Percentiles rank a stretch among this genome's conserved stretches.
These are phyloP conservation scores for Tulasnella sp. DNA, from an alignment of 768 basidiomycete genomes.

Conservation along the genomic window DNA sequence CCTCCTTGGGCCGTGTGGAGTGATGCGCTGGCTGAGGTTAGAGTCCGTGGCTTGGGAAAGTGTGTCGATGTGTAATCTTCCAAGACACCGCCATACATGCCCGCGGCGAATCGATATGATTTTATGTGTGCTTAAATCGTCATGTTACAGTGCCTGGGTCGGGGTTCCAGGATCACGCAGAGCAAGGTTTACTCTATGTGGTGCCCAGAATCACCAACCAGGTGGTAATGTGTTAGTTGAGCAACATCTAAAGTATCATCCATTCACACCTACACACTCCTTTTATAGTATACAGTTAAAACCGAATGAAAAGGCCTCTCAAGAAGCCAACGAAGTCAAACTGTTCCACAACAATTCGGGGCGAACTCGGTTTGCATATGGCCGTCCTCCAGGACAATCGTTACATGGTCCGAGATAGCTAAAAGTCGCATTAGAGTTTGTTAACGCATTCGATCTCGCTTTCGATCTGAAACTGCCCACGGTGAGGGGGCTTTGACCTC, in stretches of 20 bases:
- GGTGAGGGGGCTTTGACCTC: too few species aligned
- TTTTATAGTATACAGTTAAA: too few species aligned
- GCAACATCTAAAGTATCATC: background rate
- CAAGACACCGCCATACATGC: background rate
- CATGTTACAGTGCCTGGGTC: background rate
- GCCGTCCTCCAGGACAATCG: too few species aligned
- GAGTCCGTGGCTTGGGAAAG: background rate
- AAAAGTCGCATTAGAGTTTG: too few species aligned
- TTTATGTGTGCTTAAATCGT: background rate
- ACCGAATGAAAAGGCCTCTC: too few species aligned
- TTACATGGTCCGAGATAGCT: too few species aligned
- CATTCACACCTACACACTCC: conserved; percentile 34
- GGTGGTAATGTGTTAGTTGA: background rate
- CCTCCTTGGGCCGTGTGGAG: background rate
- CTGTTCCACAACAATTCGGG: too few species aligned
- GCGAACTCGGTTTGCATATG: too few species aligned
- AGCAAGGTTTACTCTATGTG: background rate
- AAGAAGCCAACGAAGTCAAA: too few species aligned
- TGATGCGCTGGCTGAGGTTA: background rate
- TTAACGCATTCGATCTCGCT: too few species aligned
- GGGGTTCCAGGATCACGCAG: background rate
- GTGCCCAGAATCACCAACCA: background rate
- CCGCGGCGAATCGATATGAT: background rate
- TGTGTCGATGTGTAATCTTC: background rate
- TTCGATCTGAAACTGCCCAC: too few species aligned